Evolutionary conservation across 2,329 filamentous ascomycete species (phyloP).

Genomic region (Fusarium scirpi): DNA sequence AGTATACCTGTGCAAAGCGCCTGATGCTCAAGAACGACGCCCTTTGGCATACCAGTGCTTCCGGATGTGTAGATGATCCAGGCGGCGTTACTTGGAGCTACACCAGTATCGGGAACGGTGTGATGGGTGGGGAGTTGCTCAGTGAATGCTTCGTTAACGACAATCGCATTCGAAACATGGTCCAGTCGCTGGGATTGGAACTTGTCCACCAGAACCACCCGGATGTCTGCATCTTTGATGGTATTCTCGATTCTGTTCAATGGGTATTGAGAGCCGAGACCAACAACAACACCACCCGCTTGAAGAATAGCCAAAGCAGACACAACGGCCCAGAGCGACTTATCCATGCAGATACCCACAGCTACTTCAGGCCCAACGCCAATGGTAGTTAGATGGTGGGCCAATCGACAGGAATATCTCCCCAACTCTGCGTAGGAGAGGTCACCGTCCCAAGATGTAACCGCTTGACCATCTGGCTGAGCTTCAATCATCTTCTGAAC

Average conservation of each 20-base stretch:
- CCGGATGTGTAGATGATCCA: slow-evolving; percentile 49
- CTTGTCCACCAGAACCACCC: too few species aligned
- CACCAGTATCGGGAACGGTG: too few species aligned
- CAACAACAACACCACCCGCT: not conserved
- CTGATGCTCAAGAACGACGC: slow-evolving; percentile 56
- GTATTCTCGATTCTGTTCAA: not conserved
- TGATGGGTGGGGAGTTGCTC: too few species aligned
- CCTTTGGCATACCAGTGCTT: slow-evolving; percentile 47
- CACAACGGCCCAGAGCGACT: not conserved
- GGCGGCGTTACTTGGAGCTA: slow-evolving; percentile 1
- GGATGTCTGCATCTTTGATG: too few species aligned
- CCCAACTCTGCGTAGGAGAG: not conserved
- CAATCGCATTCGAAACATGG: too few species aligned
- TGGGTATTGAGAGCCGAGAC: not conserved
- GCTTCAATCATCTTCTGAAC: not conserved
- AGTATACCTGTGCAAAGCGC: slow-evolving; percentile 64
- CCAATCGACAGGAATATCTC: not conserved
- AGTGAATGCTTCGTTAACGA: too few species aligned
- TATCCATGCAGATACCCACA: not conserved
- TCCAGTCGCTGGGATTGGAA: too few species aligned
- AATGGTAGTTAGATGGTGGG: slow-evolving; percentile 1
- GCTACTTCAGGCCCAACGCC: not conserved
- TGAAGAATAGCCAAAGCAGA: not conserved
- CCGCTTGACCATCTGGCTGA: not conserved
- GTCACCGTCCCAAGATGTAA: not conserved